These are phyloP conservation scores for Lipomyces yarrowii DNA, from an alignment of 1,139 yeast species.

Conservation along the genomic window DNA sequence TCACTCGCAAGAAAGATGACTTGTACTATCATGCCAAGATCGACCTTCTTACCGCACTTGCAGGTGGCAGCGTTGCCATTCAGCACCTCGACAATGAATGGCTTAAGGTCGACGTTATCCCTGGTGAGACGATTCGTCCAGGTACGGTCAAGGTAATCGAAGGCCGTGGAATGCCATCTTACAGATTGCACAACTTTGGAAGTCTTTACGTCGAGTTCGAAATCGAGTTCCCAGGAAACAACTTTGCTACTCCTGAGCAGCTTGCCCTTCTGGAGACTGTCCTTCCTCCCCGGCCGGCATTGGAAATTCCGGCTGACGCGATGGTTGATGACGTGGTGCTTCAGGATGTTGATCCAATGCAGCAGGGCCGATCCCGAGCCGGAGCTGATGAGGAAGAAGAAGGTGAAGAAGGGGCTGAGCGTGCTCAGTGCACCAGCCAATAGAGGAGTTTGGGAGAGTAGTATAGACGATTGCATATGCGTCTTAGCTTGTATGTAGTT, in stretches of 20 bases:
- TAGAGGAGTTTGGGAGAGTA: slow-evolving; percentile 38
- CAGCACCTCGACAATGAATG: slow-evolving; percentile 83
- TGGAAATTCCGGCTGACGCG: slow-evolving; percentile 42
- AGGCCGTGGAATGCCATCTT: slow-evolving; percentile 94
- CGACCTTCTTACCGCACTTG: slow-evolving; percentile 89
- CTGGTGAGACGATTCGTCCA: slow-evolving; percentile 94
- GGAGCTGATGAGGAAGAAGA: slow-evolving; percentile 61
- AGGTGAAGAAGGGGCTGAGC: slow-evolving; percentile 55
- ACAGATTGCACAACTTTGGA: slow-evolving; percentile 51
- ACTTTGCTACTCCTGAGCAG: slow-evolving; percentile 46
- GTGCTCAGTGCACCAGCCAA: slow-evolving; percentile 72
- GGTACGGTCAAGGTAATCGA: slow-evolving; percentile 79
- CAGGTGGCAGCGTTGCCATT: slow-evolving; percentile 90
- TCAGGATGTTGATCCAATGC: slow-evolving; percentile 60
- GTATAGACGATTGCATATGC: not conserved
- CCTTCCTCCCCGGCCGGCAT: slow-evolving; percentile 46
- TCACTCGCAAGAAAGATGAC: slow-evolving; percentile 89
- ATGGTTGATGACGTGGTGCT: slow-evolving; percentile 81
- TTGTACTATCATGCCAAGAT: slow-evolving; percentile 82
- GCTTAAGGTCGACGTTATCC: slow-evolving; percentile 76
- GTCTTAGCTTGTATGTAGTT: not conserved
- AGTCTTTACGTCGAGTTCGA: slow-evolving; percentile 55
- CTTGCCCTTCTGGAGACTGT: slow-evolving; percentile 46
- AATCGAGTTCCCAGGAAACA: slow-evolving; percentile 53
- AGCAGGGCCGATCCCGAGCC: slow-evolving; percentile 46